phyloP scores from a whole-genome alignment of 495 filamentous ascomycete genomes.

The Daldinia vernicosa region DNA sequence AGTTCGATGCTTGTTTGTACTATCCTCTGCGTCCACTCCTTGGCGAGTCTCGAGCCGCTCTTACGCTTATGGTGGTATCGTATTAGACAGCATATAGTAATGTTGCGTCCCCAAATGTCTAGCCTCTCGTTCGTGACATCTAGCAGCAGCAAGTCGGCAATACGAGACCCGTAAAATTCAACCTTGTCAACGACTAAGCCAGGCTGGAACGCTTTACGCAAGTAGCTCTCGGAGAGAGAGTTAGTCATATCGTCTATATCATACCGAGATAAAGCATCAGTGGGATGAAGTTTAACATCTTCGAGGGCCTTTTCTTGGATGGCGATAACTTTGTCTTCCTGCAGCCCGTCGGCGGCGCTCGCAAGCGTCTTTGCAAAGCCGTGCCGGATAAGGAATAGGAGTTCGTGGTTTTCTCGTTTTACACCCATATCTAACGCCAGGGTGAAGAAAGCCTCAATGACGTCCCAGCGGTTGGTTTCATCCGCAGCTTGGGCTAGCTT shows the following conservation, averaged over 20 bases:
- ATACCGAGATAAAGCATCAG: constrained; percentile 32
- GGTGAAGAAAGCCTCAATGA: constrained; percentile 45
- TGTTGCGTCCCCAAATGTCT: constrained; percentile 24
- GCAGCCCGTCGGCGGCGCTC: constrained; percentile 5
- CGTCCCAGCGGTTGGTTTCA: constrained; percentile 41
- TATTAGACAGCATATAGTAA: constrained; percentile 36
- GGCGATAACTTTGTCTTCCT: constrained; percentile 35
- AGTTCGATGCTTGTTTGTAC: constrained; percentile 53
- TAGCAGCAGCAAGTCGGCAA: constrained; percentile 36
- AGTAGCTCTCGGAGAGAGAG: constrained; percentile 34
- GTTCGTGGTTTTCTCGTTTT: constrained; percentile 40
- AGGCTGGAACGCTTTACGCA: constrained; percentile 37
- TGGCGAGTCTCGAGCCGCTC: constrained; percentile 42
- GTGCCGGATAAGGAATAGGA: constrained; percentile 47
- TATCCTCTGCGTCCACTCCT: constrained; percentile 40
- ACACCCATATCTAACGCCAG: constrained; percentile 45
- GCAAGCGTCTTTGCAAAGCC: constrained; percentile 44
- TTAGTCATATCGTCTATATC: constrained; percentile 33
- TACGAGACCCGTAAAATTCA: constrained; percentile 28
- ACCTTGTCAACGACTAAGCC: constrained; percentile 22
- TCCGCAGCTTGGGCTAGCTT: constrained; percentile 37
- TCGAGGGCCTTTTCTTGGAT: constrained; percentile 38
- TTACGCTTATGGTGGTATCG: constrained; percentile 45
- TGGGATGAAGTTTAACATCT: constrained; percentile 28
- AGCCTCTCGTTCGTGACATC: constrained; percentile 17